phyloP scores from a whole-genome alignment of 1,284 basidiomycete species.

The Fistulinella staudtii region DNA sequence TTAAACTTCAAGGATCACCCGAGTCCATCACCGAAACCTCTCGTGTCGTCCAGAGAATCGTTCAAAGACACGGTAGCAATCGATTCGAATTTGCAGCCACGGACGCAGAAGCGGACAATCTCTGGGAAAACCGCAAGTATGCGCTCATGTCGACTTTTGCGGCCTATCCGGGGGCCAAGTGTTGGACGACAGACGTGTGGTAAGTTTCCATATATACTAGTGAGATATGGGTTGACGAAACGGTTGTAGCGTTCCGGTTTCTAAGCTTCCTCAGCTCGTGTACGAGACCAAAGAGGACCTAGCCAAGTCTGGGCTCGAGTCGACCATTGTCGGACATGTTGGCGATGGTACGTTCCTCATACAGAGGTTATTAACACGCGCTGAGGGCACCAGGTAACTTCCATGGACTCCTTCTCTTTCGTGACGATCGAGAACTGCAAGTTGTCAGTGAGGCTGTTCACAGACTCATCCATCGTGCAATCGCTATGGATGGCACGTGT shows the following conservation, averaged over 20 bases:
- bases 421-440: slow-evolving; percentile 55
- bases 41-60: slow-evolving; percentile 54
- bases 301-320: slow-evolving; percentile 52
- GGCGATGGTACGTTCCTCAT: slow-evolving; percentile 66
- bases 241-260: slow-evolving; percentile 68
- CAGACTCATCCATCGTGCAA: slow-evolving; percentile 62
- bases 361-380: slow-evolving; percentile 11
- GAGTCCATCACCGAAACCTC: slow-evolving; percentile 62
- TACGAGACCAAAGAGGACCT: slow-evolving; percentile 79
- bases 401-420: slow-evolving; percentile 68
- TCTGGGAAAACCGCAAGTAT: slow-evolving; percentile 89
- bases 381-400: slow-evolving; percentile 46
- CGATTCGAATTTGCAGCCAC: slow-evolving; percentile 75
- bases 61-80: slow-evolving; percentile 63
- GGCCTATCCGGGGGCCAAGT: slow-evolving; percentile 57
- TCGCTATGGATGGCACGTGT: slow-evolving; percentile 73
- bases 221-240: not conserved
- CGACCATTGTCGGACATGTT: slow-evolving; percentile 82
- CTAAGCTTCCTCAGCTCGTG: slow-evolving; percentile 62
- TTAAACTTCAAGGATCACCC: slow-evolving; percentile 82
- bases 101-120: slow-evolving; percentile 70
- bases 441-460: slow-evolving; percentile 59
- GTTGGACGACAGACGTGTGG: slow-evolving; percentile 91
- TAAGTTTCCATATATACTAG: slow-evolving; percentile 28
- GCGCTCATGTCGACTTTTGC: slow-evolving; percentile 74